Base-by-base conservation (phyloP, 345 rosid species). In the Citrus medica region DNA sequence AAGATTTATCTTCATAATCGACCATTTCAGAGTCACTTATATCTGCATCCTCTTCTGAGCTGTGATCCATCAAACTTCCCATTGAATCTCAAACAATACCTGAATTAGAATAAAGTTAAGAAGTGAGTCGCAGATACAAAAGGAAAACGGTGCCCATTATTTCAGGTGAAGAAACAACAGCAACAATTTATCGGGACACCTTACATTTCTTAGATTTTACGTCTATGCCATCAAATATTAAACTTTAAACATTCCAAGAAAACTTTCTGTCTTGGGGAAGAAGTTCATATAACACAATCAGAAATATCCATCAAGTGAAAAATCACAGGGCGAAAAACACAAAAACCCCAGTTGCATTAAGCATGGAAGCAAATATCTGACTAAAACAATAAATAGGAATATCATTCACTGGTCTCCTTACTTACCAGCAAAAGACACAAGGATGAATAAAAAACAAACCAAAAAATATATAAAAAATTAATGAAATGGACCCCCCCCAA, bases 11-110 rank as follows among this genome's bases (percentile, higher is more conserved):
- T 71, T 84, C 87, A 61, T 81, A 87, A 75, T 86, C 88, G 0
- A 77, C 84, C 85, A 92, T 62, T 56, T 84, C 94, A 6, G 92
- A 82, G 5, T 89, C 94, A 79, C 94, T 84, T 24, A 74, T 68
- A 21, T 89, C 86, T 4, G 82, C 67, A 27, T 85, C 88, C 37
- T 82, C 87, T 12, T 67, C 83, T n/a, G 82, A 79, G 80, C 75
- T 69, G n/a, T 40, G 40, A 73, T 79, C 87, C 85, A 81, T 25
- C 0, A 42, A 46, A 51, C 64, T 71, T 46, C 63, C 70, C 64
- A 33, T 70, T 61, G 14, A 24, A 60, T 63, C 80, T 51, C 67
- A 42, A 59, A 61, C 25, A 22, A 8, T 28, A 78, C 27, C 37
- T 63, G 69, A 48, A 53, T 21, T 35, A 35, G n/a, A 8, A 66